Evolutionary conservation across 2,329 filamentous ascomycete genomes (phyloP).

Genomic region (Claviceps spartinae): DNA sequence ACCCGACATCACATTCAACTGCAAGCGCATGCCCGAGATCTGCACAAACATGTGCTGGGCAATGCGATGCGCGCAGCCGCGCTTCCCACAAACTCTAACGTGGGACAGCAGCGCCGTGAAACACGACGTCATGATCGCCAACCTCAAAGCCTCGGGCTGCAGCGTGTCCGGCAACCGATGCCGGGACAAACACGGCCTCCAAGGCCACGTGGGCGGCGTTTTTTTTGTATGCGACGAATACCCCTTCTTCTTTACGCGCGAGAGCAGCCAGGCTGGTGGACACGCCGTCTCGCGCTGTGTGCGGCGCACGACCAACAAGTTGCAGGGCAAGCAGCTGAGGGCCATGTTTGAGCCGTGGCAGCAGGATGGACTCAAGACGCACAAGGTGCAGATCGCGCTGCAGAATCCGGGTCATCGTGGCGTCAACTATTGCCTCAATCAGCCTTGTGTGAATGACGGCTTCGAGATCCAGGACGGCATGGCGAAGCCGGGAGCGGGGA

Average conservation of each 20-base stretch:
- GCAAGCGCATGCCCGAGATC: slow-evolving; percentile 10
- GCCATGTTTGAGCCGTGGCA: not conserved
- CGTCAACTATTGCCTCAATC: slow-evolving; percentile 4
- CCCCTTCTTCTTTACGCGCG: not conserved
- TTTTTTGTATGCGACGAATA: slow-evolving; percentile 1
- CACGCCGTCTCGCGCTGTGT: slow-evolving; percentile 2
- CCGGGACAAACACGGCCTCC: not conserved
- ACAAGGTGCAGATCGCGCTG: not conserved
- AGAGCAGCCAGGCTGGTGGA: not conserved
- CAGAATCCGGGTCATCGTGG: not conserved
- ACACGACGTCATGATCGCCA: not conserved
- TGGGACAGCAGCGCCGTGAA: slow-evolving; percentile 3
- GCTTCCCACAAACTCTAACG: slow-evolving; percentile 7
- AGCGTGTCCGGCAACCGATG: not conserved
- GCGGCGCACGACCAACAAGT: not conserved
- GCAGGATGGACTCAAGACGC: not conserved
- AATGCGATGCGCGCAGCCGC: slow-evolving; percentile 10
- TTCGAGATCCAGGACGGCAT: slow-evolving; percentile 3
- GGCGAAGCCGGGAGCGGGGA: not conserved
- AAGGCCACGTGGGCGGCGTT: not conserved
- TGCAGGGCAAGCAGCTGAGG: not conserved
- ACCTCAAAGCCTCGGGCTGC: slow-evolving; percentile 1
- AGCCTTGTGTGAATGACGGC: slow-evolving; percentile 2
- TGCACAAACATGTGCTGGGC: slow-evolving; percentile 15
- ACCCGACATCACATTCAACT: slow-evolving; percentile 12